Base-by-base conservation (phyloP, 495 filamentous ascomycete genomes). In the Paragyromitra xinjiangensis region DNA sequence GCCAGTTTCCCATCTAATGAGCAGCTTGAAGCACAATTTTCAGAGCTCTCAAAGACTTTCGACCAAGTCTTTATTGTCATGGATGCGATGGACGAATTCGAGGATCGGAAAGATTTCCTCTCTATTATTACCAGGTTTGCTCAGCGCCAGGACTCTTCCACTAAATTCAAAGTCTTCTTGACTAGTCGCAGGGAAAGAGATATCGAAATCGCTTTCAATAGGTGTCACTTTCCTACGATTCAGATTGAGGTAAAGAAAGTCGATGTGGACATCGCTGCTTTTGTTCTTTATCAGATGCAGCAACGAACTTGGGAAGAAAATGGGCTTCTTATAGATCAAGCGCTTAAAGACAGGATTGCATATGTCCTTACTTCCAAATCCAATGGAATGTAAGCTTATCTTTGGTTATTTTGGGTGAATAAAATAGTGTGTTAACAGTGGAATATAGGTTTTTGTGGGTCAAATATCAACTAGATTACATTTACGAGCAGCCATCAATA, bases 381-480 rank as follows among this genome's bases (percentile, higher is more conserved):
- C 1, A 51, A 29, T n/a, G 73, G 73, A 29, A 71, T 76, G 73
- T 76, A 56, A 55, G 58, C 64, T 75, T 6, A 0, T 12, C 26
- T 34, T 50, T 50, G n/a, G 37, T 12, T 1, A 3, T 37, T 7
- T 19, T 40, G 2, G 29, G 9, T 14, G 11, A 37, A 45, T 24
- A n/a, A 61, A 26, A 45, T 16, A 16, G 39, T 24, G 12, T 16
- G 16, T 44, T 65, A 26, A 77, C 40, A 11, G 48, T 22, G n/a
- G 29, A n/a, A 11, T 34, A 42, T 64, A 78, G 76, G 76, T 77
- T 78, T 39, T 44, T 78, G 51, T 78, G 76, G 76, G 76, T 78
- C 14, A 64, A 34, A 59, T 78, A 68, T 42, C 76, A 78, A 22
- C 44, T 78, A 19, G 72, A 70, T 58, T 77, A 77, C 26, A 69